Evolutionary conservation across 2,329 filamentous ascomycete species (phyloP).

Genomic region (Colletotrichum ledebouriae): DNA sequence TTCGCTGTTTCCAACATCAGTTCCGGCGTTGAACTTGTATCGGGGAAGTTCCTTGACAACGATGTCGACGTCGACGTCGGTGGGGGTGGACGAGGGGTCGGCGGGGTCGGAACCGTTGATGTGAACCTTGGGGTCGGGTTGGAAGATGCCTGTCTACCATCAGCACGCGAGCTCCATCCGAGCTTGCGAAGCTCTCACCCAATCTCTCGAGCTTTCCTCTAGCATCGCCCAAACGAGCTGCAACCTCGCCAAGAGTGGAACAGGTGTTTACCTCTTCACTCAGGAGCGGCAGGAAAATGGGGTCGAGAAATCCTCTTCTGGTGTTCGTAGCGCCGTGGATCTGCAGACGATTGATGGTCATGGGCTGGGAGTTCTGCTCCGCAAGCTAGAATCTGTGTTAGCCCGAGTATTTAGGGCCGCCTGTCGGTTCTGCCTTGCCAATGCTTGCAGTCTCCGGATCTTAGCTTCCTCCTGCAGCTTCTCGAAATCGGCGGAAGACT

Average conservation of each 20-base stretch:
- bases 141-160: conserved; percentile 79
- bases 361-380: conserved; percentile 65
- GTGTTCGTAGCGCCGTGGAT: conserved; percentile 87
- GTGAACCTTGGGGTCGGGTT: conserved; percentile 84
- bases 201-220: conserved; percentile 84
- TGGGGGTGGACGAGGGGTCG: conserved; percentile 77
- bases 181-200: conserved; percentile 64
- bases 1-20: conserved; percentile 93
- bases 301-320: conserved; percentile 85
- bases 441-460: conserved; percentile 54
- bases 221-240: conserved; percentile 77
- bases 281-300: conserved; percentile 83
- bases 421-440: conserved; percentile 47
- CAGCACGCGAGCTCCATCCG: conserved; percentile 37
- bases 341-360: conserved; percentile 87
- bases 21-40: conserved; percentile 92
- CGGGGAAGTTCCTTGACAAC: conserved; percentile 86
- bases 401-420: background rate
- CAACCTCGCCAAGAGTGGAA: conserved; percentile 84
- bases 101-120: conserved; percentile 80
- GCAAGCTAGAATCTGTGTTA: conserved; percentile 37
- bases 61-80: conserved; percentile 86
- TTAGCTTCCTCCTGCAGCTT: conserved; percentile 56
- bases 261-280: conserved; percentile 73
- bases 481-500: conserved; percentile 53